Base-by-base conservation (phyloP, 495 filamentous ascomycete genomes). In the Hypomontagnella monticulosa region DNA sequence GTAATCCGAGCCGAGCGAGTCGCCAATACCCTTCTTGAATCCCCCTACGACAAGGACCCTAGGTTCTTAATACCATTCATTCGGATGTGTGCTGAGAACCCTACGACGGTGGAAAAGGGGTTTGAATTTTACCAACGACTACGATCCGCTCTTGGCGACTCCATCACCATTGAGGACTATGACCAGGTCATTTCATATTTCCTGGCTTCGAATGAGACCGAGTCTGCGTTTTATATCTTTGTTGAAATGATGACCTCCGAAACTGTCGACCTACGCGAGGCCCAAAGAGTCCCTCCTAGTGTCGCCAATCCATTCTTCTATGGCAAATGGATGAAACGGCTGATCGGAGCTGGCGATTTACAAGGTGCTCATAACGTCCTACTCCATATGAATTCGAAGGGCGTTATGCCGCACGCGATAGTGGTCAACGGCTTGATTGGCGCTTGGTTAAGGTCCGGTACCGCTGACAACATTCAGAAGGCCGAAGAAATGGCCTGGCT, bases 241-340 rank as follows among this genome's bases (percentile, higher is more conserved):
- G 90, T 88, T 52, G 91, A 94, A 71, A 91, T 93, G 90, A 92
- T 93, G 89, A 85, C 90, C 40, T 86, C 84, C 0, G 83, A 83
- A 1, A 74, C 82, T 18, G 48, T 82, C 47, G 75, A 82, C 47
- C 61, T 79, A 20, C 67, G 66, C 19, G 74, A 73, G 16, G 71
- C 77, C 77, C 69, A 81, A 67, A 67, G 66, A 38, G 69, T 92
- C 15, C 89, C 91, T 5, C 77, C 83, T 7, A 77, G 76, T 20
- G 85, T 90, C 48, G 85, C 89, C 49, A 93, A 91, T 68, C 87
- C 90, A 38, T 93, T 89, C 75, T 93, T 93, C 74, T 88, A 89
- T 63, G 91, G 88, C 10, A 91, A 87, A 66, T 93, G 90, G 90
- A 81, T 93, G 69, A 93, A 91, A 74, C 88, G 91, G 38, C 82